phyloP scores from a whole-genome alignment of 2,329 filamentous ascomycete species.

The Penicillium polonicum region DNA sequence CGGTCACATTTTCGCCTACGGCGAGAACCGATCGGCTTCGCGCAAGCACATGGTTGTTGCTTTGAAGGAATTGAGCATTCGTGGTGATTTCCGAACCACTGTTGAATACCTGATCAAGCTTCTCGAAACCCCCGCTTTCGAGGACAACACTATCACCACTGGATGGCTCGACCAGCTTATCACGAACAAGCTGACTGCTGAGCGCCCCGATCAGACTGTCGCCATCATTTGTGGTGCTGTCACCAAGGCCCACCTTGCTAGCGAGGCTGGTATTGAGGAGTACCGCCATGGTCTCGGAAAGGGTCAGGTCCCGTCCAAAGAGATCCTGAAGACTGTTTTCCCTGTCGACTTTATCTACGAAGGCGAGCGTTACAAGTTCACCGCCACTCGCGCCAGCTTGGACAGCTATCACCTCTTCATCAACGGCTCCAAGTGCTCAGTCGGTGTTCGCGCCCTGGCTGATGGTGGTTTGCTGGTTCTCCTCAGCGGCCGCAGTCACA shows the following conservation, averaged over 20 bases:
- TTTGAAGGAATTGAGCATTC: slow-evolving; percentile 97
- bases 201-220: slow-evolving; percentile 88
- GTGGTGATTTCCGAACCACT: slow-evolving; percentile 97
- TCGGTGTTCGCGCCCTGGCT: slow-evolving; percentile 87
- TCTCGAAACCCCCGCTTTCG: slow-evolving; percentile 94
- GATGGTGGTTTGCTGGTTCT: slow-evolving; percentile 92
- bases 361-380: slow-evolving; percentile 95
- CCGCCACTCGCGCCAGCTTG: slow-evolving; percentile 82
- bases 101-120: slow-evolving; percentile 99
- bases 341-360: slow-evolving; percentile 99
- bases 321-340: slow-evolving; percentile 96
- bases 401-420: slow-evolving; percentile 98
- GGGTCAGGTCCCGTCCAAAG: slow-evolving; percentile 95
- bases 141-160: slow-evolving; percentile 98
- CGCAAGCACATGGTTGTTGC: slow-evolving; percentile 99
- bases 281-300: slow-evolving; percentile 89
- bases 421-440: slow-evolving; percentile 94
- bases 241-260: slow-evolving; percentile 92
- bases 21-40: slow-evolving; percentile 93
- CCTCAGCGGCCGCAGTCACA: slow-evolving; percentile 90
- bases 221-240: slow-evolving; percentile 95
- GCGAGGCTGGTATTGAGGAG: slow-evolving; percentile 81
- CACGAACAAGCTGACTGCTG: slow-evolving; percentile 93
- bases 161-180: slow-evolving; percentile 99
- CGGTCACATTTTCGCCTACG: slow-evolving; percentile 98